phyloP scores from a whole-genome alignment of 139 green algal species.

The Protoeuglena noctilucae region DNA sequence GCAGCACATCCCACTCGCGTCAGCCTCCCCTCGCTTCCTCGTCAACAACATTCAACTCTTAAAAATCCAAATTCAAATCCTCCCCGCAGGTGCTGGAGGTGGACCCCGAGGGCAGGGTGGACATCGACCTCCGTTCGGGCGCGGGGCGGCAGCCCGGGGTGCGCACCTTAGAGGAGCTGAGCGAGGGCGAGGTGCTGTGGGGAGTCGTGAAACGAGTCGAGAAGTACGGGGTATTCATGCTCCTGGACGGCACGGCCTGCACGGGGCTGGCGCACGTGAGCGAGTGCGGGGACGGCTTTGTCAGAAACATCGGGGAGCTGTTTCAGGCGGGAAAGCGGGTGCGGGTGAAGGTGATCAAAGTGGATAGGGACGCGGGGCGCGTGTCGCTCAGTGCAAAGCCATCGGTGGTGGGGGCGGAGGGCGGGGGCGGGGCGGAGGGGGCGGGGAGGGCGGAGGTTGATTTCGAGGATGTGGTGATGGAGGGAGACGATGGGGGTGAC shows the following conservation, averaged over 20 bases:
- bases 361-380: slow-evolving; percentile 30
- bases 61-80: too few species aligned
- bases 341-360: slow-evolving; percentile 38
- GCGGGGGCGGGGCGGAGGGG: slow-evolving; percentile 15
- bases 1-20: too few species aligned
- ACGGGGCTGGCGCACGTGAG: slow-evolving; percentile 64
- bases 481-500: neutral
- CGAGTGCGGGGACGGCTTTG: slow-evolving; percentile 50
- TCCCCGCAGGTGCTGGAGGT: slow-evolving; percentile 21
- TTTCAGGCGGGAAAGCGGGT: slow-evolving; percentile 46
- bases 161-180: slow-evolving; percentile 19
- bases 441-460: slow-evolving; percentile 1
- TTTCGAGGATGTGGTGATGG: neutral
- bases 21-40: too few species aligned
- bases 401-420: slow-evolving; percentile 36
- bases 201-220: slow-evolving; percentile 47
- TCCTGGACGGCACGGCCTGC: slow-evolving; percentile 26
- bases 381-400: slow-evolving; percentile 55
- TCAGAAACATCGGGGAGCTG: slow-evolving; percentile 33
- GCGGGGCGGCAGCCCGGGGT: neutral
- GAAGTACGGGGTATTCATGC: slow-evolving; percentile 75
- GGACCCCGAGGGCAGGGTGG: slow-evolving; percentile 23
- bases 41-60: too few species aligned
- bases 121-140: slow-evolving; percentile 23
- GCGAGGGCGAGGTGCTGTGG: slow-evolving; percentile 26